Evolutionary conservation across 1,139 yeast species (phyloP).

Genomic region (Hansenula lynferdii): DNA sequence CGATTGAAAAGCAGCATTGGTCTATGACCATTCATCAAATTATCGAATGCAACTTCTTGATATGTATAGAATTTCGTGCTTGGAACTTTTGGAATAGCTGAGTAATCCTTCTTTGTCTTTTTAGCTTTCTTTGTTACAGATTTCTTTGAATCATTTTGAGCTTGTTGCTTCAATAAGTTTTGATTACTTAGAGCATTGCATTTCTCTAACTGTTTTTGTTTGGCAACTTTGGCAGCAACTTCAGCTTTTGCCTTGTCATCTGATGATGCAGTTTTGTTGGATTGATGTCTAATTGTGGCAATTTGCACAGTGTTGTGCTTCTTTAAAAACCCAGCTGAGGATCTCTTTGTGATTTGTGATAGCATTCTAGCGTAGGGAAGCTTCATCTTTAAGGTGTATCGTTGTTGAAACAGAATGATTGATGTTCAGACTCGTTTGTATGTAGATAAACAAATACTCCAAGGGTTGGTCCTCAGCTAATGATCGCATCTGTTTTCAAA

Average conservation of each 20-base stretch:
- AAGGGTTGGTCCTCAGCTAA: no score
- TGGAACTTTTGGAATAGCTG: constrained; percentile 20
- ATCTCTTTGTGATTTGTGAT: constrained; percentile 3
- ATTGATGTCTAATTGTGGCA: constrained; percentile 6
- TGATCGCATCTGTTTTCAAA: no score
- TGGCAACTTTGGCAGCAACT: constrained; percentile 14
- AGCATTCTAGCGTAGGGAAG: background rate
- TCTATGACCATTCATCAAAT: constrained; percentile 18
- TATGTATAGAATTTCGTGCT: constrained; percentile 8
- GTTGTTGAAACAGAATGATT: no score
- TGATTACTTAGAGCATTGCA: constrained; percentile 21
- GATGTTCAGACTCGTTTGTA: no score
- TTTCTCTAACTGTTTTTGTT: constrained; percentile 5
- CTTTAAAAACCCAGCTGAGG: background rate
- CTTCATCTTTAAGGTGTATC: background rate
- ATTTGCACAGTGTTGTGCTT: background rate
- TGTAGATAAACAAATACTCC: no score
- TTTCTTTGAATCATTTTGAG: background rate
- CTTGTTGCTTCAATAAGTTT: constrained; percentile 7
- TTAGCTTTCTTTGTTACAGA: background rate
- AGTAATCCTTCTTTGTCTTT: constrained; percentile 17
- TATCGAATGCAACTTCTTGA: constrained; percentile 16
- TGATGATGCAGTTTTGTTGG: constrained; percentile 7
- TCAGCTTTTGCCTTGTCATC: constrained; percentile 11
- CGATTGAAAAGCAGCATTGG: constrained; percentile 1